Percentiles rank a stretch among this genome's conserved stretches.
Evolutionary conservation across 2,329 filamentous ascomycete species (phyloP).

Genomic region (Alternaria panax): DNA sequence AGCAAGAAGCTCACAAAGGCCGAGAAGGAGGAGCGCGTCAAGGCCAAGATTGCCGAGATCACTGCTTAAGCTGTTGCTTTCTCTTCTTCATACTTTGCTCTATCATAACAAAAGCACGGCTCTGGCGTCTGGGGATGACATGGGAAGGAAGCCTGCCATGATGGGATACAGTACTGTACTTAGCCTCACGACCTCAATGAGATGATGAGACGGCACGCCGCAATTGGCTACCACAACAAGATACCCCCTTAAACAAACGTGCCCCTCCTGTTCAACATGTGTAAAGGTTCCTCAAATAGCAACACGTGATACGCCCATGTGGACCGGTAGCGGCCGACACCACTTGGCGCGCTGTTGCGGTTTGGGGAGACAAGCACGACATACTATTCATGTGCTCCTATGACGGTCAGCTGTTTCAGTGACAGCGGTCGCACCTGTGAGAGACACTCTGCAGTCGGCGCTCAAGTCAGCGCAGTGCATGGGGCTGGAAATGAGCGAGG

Average conservation of each 20-base stretch:
- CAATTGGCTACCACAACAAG: slow-evolving; percentile 31
- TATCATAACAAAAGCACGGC: slow-evolving; percentile 46
- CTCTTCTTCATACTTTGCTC: slow-evolving; percentile 27
- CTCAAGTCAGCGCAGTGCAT: slow-evolving; percentile 21
- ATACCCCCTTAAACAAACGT: slow-evolving; percentile 5
- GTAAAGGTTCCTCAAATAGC: slow-evolving; percentile 6
- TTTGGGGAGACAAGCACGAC: slow-evolving; percentile 1
- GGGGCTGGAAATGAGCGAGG: slow-evolving; percentile 10
- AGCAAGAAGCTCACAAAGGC: slow-evolving; percentile 79
- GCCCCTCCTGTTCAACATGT: background rate
- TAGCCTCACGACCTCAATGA: slow-evolving; percentile 43
- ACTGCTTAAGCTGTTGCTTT: slow-evolving; percentile 53
- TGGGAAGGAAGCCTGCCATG: slow-evolving; percentile 39
- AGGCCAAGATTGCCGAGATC: slow-evolving; percentile 90
- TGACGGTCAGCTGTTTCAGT: slow-evolving; percentile 11
- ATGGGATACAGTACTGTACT: slow-evolving; percentile 36
- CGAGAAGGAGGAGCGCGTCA: slow-evolving; percentile 81
- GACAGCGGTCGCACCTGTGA: background rate
- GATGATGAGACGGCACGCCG: slow-evolving; percentile 40
- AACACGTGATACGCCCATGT: background rate
- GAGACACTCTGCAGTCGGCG: slow-evolving; percentile 12
- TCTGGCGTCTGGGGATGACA: slow-evolving; percentile 47
- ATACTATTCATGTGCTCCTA: background rate
- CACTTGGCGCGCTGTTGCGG: slow-evolving; percentile 3
- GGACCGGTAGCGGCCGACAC: background rate